Base-by-base conservation (phyloP, 176 grass and related monocot species). In the Carex pumila region DNA sequence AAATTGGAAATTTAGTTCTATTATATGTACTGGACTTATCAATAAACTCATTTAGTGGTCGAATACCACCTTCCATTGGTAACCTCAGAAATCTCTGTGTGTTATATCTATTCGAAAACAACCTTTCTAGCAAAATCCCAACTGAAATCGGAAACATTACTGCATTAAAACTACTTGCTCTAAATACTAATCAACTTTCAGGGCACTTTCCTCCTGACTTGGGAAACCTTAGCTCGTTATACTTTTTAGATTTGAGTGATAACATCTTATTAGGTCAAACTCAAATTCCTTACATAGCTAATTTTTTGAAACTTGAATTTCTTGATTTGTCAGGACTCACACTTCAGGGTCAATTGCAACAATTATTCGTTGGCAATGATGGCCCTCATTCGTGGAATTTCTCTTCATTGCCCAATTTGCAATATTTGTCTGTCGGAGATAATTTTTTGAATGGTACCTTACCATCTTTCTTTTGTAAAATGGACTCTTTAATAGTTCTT, bases 91-190 rank as follows among this genome's bases (percentile, higher is more conserved):
- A 76, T 4, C 85, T 97, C 22, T 10, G 10, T 4, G n/a, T 3
- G 14, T 85, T 97, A 57, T 34, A 58, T 2, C 89, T 97, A 15
- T 91, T 84, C 86, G 21, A 72, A 25, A 97, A 97, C 84, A 81
- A 91, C 62, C 84, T 97, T 73, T 87, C 87, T 31, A 88, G 94
- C 7, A 2, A 18, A 55, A 32, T 97, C 12, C 94, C 91, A 18
- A 34, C 47, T 6, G 91, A 93, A 85, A 34, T 97, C 0, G 88
- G 91, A 8, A 91, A 89, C 86, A 88, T 97, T 89, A 75, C 43
- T 36, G 79, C 84, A 77, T 56, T 97, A 70, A 10, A 81, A 63
- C 45, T 6, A 7, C 25, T 97, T n/a, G 83, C 81, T 60, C 2
- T 93, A 25, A 87, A 13, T 64, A 89, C 72, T 59, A 97, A 97